Evolutionary conservation across 2,329 filamentous ascomycete species (phyloP).

Genomic region (Scytalidium lignicola): DNA sequence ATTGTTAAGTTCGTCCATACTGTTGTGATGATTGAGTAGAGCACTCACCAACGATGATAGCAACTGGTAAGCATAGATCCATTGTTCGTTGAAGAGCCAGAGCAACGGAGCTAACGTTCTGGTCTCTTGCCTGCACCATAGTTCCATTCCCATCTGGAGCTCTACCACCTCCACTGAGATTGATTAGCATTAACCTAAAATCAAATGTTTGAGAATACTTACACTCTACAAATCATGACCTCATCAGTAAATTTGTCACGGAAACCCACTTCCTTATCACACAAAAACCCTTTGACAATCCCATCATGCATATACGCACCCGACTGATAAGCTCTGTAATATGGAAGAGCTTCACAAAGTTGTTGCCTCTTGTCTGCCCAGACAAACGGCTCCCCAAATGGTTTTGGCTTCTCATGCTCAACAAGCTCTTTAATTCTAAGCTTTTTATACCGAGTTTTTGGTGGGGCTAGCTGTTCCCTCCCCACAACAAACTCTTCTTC

Average conservation of each 20-base stretch:
- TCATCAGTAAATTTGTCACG: constrained; percentile 56
- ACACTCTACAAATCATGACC: constrained; percentile 60
- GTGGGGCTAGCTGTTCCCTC: neutral
- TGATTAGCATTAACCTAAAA: neutral
- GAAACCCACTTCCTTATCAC: constrained; percentile 48
- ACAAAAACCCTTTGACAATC: constrained; percentile 51
- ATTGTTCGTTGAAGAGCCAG: constrained; percentile 41
- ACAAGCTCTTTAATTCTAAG: neutral
- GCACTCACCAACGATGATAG: constrained; percentile 47
- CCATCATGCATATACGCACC: constrained; percentile 48
- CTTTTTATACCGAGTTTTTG: neutral
- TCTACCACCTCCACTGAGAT: constrained; percentile 47
- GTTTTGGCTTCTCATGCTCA: constrained; percentile 14
- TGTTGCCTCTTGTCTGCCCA: constrained; percentile 55
- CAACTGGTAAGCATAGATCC: constrained; percentile 43
- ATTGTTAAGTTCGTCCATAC: constrained; percentile 17
- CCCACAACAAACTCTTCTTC: neutral
- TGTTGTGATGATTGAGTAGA: neutral
- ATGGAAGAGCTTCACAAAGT: constrained; percentile 58
- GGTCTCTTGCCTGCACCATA: constrained; percentile 41
- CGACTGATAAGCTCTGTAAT: constrained; percentile 57
- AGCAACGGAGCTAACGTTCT: constrained; percentile 33
- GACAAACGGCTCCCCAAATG: constrained; percentile 37
- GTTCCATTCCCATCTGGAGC: constrained; percentile 38
- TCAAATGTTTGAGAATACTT: constrained; percentile 26